These are phyloP conservation scores for Ganoderma meredithae DNA, from an alignment of 1,284 basidiomycete species.

Conservation along the genomic window DNA sequence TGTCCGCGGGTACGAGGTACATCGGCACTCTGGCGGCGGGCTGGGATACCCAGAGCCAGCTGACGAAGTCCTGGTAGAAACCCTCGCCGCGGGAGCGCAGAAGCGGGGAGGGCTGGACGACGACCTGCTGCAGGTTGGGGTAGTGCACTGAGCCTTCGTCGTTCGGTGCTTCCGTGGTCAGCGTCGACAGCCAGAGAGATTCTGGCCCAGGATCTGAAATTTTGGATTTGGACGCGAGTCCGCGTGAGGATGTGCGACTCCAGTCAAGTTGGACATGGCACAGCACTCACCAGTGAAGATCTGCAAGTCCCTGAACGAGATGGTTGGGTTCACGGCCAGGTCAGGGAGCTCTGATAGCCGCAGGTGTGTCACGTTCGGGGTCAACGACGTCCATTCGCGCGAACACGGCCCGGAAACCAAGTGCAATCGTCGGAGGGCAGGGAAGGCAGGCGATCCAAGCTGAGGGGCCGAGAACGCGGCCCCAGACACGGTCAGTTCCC, in stretches of 20 bases:
- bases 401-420: constrained; percentile 8
- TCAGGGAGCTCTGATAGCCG: constrained; percentile 24
- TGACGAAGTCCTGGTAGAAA: constrained; percentile 23
- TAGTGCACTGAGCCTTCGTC: constrained; percentile 6
- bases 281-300: constrained; percentile 6
- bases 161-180: neutral
- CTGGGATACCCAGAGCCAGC: constrained; percentile 15
- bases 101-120: constrained; percentile 24
- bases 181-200: neutral
- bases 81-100: neutral
- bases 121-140: constrained; percentile 22
- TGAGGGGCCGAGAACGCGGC: constrained; percentile 27
- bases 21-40: constrained; percentile 24
- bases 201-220: neutral
- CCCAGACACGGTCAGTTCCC: constrained; percentile 29
- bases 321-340: constrained; percentile 15
- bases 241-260: too few relatives aligned
- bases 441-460: constrained; percentile 15
- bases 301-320: constrained; percentile 20
- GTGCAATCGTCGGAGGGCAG: constrained; percentile 9
- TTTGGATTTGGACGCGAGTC: too few relatives aligned
- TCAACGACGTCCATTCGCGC: constrained; percentile 26
- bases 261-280: too few relatives aligned
- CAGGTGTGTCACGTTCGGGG: constrained; percentile 29
- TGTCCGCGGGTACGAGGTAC: constrained; percentile 17